These are phyloP conservation scores for Dictyostelium capitatum DNA, from an alignment of 78 protist species.

Conservation along the genomic window DNA sequence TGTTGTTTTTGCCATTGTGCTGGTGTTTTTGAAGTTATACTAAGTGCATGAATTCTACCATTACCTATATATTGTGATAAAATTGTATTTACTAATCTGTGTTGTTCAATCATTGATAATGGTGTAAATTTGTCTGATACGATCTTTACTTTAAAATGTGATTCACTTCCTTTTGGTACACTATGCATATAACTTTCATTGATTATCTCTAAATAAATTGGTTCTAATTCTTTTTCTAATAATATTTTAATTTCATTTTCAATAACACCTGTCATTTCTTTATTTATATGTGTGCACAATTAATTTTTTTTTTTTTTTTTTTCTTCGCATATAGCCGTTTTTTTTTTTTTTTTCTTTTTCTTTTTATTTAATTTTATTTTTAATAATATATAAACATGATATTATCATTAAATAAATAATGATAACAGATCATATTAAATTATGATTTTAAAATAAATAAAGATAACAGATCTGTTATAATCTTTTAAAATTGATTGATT, in stretches of 20 bases:
- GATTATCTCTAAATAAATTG: conserved; percentile 47
- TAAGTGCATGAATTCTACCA: conserved; percentile 89
- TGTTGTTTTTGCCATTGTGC: conserved; percentile 73
- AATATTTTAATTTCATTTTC: conserved; percentile 31
- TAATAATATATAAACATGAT: too few species aligned
- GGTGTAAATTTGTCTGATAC: conserved; percentile 85
- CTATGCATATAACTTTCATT: conserved; percentile 77
- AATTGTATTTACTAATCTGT: conserved; percentile 80
- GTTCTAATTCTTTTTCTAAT: conserved; percentile 24
- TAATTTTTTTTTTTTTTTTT: background rate
- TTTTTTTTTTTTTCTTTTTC: background rate
- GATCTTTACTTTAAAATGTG: conserved; percentile 87
- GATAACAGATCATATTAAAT: too few species aligned
- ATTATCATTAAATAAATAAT: too few species aligned
- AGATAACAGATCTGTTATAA: too few species aligned
- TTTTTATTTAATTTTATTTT: background rate
- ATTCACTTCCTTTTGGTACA: conserved; percentile 86
- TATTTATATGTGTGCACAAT: too few species aligned
- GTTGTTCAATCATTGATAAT: conserved; percentile 82
- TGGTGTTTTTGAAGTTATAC: conserved; percentile 85
- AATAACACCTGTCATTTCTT: background rate
- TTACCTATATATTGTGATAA: conserved; percentile 65
- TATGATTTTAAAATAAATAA: too few species aligned
- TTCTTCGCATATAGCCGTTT: background rate
- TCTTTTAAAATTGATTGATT: too few species aligned